These are phyloP conservation scores for Paramecium tetraurelia DNA, from an alignment of 73 alveolate species.

Conservation along the genomic window DNA sequence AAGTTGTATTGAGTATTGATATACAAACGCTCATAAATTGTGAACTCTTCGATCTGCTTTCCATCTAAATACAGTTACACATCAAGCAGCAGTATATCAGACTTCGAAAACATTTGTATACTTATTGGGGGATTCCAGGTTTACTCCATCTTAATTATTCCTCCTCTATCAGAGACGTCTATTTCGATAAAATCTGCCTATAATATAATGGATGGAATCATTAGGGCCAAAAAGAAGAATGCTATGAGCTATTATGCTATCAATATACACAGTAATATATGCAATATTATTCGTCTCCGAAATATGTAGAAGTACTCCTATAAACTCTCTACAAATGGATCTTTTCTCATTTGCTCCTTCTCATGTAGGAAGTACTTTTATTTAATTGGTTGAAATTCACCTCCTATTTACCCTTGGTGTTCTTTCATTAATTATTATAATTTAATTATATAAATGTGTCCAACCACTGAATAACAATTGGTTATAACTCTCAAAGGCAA, in stretches of 20 bases:
- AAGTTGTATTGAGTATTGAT: background rate
- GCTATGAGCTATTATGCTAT: background rate
- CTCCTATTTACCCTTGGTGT: background rate
- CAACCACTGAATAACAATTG: background rate
- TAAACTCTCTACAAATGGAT: background rate
- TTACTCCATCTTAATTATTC: background rate
- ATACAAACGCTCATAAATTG: background rate
- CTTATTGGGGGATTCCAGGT: conserved; percentile 19
- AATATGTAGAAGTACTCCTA: background rate
- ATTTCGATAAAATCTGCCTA: background rate
- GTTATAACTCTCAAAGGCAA: background rate
- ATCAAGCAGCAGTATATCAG: background rate
- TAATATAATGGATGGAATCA: background rate
- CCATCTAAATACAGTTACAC: background rate
- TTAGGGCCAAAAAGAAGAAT: background rate
- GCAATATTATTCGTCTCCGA: background rate
- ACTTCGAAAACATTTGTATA: background rate
- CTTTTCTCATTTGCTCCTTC: background rate
- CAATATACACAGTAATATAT: background rate
- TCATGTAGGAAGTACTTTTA: background rate
- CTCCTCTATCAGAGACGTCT: background rate
- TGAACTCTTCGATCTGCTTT: background rate
- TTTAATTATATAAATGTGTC: background rate
- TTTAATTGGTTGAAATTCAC: background rate
- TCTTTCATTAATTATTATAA: background rate